Conservation (phyloP, 2,329 filamentous ascomycete genomes). For the Didymella arachidicola region DNA sequence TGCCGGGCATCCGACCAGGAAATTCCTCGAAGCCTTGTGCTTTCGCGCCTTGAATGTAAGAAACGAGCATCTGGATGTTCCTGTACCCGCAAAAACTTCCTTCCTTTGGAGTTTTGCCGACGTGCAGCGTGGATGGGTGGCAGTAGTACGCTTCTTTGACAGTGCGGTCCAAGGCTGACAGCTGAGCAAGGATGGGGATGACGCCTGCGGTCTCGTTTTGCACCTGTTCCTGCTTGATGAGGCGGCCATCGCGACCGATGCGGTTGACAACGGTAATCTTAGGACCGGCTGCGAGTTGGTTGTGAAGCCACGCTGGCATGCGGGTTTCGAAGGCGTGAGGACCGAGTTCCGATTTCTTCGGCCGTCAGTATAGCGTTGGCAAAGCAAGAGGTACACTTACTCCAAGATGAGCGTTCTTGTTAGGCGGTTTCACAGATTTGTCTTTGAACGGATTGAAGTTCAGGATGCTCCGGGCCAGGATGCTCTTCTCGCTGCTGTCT, state of each 20-base stretch:
- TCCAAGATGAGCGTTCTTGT: constrained; percentile 44
- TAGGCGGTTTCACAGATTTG: constrained; percentile 41
- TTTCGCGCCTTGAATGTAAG: constrained; percentile 72
- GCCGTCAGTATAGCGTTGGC: constrained; percentile 22
- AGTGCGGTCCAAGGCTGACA: constrained; percentile 65
- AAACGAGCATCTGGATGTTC: constrained; percentile 91
- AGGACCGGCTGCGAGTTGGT: constrained; percentile 52
- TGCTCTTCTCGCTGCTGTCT: constrained; percentile 46
- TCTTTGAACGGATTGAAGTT: constrained; percentile 47
- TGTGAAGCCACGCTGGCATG: constrained; percentile 56
- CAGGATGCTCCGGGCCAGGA: constrained; percentile 45
- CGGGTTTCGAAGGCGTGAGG: constrained; percentile 57
- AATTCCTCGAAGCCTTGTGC: constrained; percentile 68
- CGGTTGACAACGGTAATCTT: constrained; percentile 50
- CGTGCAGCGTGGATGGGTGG: constrained; percentile 75
- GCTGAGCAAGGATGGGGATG: constrained; percentile 56
- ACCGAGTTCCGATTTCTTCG: constrained; percentile 55
- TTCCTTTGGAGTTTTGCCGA: constrained; percentile 81
- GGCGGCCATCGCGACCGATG: constrained; percentile 53
- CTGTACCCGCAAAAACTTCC: constrained; percentile 95
- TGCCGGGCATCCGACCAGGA: constrained; percentile 69
- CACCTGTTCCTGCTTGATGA: constrained; percentile 52
- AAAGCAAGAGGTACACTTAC: constrained; percentile 33
- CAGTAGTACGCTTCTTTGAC: constrained; percentile 81
- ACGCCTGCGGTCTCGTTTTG: constrained; percentile 57